Conservation (phyloP, 768 basidiomycete species). For the Rhodotorula paludigena region DNA sequence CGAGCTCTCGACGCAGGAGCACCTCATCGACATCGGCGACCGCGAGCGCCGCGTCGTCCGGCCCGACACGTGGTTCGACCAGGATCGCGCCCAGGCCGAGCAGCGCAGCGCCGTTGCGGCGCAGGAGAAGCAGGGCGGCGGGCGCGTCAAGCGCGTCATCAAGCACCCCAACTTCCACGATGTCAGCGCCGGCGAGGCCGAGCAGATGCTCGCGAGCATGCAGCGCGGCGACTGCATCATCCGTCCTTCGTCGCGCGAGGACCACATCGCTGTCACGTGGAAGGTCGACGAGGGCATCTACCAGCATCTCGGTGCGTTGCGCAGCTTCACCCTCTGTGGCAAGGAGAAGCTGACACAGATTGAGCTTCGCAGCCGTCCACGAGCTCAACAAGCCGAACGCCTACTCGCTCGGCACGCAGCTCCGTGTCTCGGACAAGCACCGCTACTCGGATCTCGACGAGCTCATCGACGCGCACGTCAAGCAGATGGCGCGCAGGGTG, state of each 20-base stretch:
- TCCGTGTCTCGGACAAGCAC: slow-evolving; percentile 53
- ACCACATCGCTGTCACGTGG: slow-evolving; percentile 97
- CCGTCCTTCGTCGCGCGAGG: slow-evolving; percentile 82
- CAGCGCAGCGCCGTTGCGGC: slow-evolving; percentile 42
- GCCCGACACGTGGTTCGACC: slow-evolving; percentile 46
- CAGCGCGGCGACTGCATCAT: slow-evolving; percentile 95
- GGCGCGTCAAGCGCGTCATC: slow-evolving; percentile 74
- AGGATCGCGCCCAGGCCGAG: slow-evolving; percentile 48
- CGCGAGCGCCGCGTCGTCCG: slow-evolving; percentile 44
- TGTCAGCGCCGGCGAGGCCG: slow-evolving; percentile 82
- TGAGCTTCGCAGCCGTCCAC: slow-evolving; percentile 45
- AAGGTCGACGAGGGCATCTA: slow-evolving; percentile 94
- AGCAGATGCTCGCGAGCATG: slow-evolving; percentile 78
- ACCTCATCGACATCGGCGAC: slow-evolving; percentile 43
- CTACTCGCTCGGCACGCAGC: slow-evolving; percentile 46
- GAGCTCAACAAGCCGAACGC: slow-evolving; percentile 51
- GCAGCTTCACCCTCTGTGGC: background rate
- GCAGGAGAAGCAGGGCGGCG: slow-evolving; percentile 66
- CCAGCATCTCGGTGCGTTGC: slow-evolving; percentile 80
- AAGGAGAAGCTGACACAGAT: background rate
- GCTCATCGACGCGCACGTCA: slow-evolving; percentile 90
- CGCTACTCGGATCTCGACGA: slow-evolving; percentile 92
- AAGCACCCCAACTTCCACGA: slow-evolving; percentile 99
- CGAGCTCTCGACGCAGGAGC: slow-evolving; percentile 58
- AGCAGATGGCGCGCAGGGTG: slow-evolving; percentile 84